Base-by-base conservation (phyloP, 78 protist species). In the Polysphondylium violaceum region DNA sequence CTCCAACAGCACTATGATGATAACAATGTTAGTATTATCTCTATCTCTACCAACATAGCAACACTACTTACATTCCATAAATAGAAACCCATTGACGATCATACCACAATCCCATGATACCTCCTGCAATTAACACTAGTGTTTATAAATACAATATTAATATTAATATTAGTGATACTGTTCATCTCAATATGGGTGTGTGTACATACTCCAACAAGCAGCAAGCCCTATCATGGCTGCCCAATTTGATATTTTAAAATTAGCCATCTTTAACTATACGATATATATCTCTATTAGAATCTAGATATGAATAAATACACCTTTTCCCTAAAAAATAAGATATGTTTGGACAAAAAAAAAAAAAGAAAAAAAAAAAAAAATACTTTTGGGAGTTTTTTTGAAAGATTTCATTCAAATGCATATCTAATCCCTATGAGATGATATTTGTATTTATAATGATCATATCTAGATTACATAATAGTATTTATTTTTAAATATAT, bases 221-320 rank as follows among this genome's bases (percentile, higher is more conserved):
- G 76, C 58, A 43, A 83, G n/a, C 2, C 67, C 91, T 36, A 83
- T 83, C 91, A 83, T 83, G 19, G 91, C 91, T 0, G 72, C 91
- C 91, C 91, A 83, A 69, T 83, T 83, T 29, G 55, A 67, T 40
- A 83, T 47, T 83, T 83, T 83, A 41, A 58, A 69, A 21, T 78
- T 78, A 33, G 74, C 76, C 88, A 78, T 78, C 6, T 65, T 65
- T 0, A 55, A 55, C 17, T 50, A 2, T 50, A n/a, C n/a, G n/a
- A n/a, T n/a, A n/a, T n/a, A n/a, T n/a, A n/a, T n/a, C n/a, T n/a
- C n/a, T n/a, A n/a, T n/a, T n/a, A n/a, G n/a, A n/a, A n/a, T n/a
- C n/a, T n/a, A n/a, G n/a, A n/a, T n/a, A n/a, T n/a, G n/a, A n/a
- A n/a, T n/a, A n/a, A n/a, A n/a, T n/a, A n/a, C n/a, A n/a, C n/a